Conservation (phyloP, 1,139 yeast species). For the Trichomonascaceae sp. region DNA sequence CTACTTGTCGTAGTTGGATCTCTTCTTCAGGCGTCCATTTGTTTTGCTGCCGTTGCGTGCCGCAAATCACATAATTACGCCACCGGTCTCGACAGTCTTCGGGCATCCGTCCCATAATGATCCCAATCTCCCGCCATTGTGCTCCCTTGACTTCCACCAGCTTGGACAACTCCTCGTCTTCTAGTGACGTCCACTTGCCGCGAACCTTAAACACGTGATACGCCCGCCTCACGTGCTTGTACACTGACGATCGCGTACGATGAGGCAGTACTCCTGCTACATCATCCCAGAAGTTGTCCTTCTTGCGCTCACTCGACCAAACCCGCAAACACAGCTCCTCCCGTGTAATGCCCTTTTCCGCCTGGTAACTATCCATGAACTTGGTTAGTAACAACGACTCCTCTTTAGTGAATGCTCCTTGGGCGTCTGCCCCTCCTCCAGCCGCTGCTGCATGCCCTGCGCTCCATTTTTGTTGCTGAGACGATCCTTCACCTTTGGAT, state of each 20-base stretch:
- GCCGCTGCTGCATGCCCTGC: conserved; percentile 13
- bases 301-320: conserved; percentile 75
- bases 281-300: conserved; percentile 82
- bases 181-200: conserved; percentile 80
- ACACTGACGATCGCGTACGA: conserved; percentile 75
- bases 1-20: conserved; percentile 41
- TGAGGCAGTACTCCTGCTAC: conserved; percentile 67
- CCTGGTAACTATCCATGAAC: conserved; percentile 58
- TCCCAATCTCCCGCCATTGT: conserved; percentile 78
- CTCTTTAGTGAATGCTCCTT: conserved; percentile 42
- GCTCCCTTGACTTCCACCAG: conserved; percentile 58
- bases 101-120: conserved; percentile 78
- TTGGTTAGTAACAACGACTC: conserved; percentile 63
- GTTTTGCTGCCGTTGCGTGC: conserved; percentile 54
- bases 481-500: conserved; percentile 5
- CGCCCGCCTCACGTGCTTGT: conserved; percentile 81
- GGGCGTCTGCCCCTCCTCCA: conserved; percentile 21
- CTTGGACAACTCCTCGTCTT: conserved; percentile 52
- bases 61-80: conserved; percentile 91
- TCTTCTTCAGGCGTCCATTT: conserved; percentile 78
- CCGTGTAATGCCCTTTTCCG: conserved; percentile 44
- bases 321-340: conserved; percentile 67
- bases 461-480: conserved; percentile 4
- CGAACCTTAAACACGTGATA: conserved; percentile 78
- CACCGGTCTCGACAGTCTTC: conserved; percentile 95